Conservation (phyloP, 2,329 filamentous ascomycete species). For the Ceratocystiopsis sp. region DNA sequence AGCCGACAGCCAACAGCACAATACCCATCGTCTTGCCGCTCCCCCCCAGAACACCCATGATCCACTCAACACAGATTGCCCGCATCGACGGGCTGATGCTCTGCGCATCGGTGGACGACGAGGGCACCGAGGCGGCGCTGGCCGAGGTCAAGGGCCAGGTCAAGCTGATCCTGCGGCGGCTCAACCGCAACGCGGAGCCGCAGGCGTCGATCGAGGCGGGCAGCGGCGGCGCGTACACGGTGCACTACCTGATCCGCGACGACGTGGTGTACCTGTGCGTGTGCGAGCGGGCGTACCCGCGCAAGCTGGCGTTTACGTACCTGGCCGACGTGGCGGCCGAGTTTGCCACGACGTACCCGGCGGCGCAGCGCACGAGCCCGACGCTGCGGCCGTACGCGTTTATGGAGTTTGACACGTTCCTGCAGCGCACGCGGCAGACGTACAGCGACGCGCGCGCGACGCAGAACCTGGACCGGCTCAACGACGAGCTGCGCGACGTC, state of each 20-base stretch:
- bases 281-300: conserved; percentile 83
- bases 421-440: conserved; percentile 77
- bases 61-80: conserved; percentile 84
- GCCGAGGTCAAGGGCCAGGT: conserved; percentile 79
- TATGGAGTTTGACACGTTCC: conserved; percentile 96
- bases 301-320: conserved; percentile 97
- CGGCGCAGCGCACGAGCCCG: conserved; percentile 54
- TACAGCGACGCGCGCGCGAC: conserved; percentile 86
- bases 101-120: conserved; percentile 86
- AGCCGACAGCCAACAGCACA: too few relatives aligned
- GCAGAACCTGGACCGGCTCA: conserved; percentile 86
- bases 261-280: conserved; percentile 87
- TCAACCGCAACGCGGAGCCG: conserved; percentile 75
- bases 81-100: conserved; percentile 90
- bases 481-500: conserved; percentile 92
- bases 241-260: conserved; percentile 77
- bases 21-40: too few relatives aligned
- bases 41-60: conserved; percentile 36
- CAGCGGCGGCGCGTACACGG: conserved; percentile 37
- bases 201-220: conserved; percentile 78
- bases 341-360: conserved; percentile 73
- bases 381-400: conserved; percentile 82
- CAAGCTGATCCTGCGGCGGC: conserved; percentile 73
- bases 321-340: conserved; percentile 81
- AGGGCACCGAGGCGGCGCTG: conserved; percentile 57